A percentile compares a stretch with the other conserved stretches of the same genome.
These are phyloP conservation scores for Colletotrichum magnum DNA, from an alignment of 2,329 filamentous ascomycete species.

Conservation along the genomic window DNA sequence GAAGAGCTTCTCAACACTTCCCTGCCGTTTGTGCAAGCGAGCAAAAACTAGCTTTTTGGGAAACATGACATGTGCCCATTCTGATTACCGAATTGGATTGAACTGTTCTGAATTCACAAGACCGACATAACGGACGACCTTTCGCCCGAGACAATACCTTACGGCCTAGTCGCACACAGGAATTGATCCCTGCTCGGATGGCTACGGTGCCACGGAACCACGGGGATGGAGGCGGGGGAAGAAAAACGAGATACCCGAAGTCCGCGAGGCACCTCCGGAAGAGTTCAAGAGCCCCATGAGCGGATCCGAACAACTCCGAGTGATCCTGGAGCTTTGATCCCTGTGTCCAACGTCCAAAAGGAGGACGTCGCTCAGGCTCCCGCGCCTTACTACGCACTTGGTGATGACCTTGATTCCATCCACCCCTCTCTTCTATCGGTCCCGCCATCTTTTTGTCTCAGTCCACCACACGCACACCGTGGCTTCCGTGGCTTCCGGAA, in stretches of 20 bases:
- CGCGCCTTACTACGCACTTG: not conserved
- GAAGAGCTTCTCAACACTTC: no score
- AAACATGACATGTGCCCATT: no score
- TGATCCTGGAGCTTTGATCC: not conserved
- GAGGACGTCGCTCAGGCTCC: constrained; percentile 1
- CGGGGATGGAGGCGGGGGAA: not conserved
- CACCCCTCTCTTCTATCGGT: not conserved
- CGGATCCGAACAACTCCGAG: constrained; percentile 18
- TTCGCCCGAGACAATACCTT: not conserved
- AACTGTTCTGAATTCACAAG: not conserved
- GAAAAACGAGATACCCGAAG: constrained; percentile 8
- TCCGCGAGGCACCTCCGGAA: not conserved
- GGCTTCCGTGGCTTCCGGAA: not conserved
- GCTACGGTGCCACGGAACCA: not conserved
- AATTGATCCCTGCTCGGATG: constrained; percentile 9
- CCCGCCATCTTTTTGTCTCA: not conserved
- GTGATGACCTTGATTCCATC: not conserved
- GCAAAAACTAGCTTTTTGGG: no score
- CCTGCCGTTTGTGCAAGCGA: no score
- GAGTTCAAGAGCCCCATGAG: not conserved
- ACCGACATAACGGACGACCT: not conserved
- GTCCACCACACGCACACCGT: not conserved
- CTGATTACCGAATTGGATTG: no score
- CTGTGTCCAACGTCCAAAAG: not conserved
- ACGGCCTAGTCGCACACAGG: not conserved